Evolutionary conservation across 2,329 filamentous ascomycete species (phyloP).

Genomic region (Penicillium thymicola): DNA sequence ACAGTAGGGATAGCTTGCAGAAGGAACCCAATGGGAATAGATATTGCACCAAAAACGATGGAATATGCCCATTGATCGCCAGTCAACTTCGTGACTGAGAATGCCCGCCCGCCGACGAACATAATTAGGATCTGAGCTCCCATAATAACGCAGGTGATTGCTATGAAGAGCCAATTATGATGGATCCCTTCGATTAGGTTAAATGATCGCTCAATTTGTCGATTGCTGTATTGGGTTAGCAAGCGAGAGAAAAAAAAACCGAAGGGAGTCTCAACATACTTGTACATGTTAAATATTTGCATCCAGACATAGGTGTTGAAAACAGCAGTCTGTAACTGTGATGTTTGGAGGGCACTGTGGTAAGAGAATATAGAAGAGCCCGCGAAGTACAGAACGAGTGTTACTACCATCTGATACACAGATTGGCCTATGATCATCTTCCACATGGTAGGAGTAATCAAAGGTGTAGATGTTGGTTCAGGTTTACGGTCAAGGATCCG

Average conservation of each 20-base stretch:
- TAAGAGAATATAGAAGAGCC: conserved; percentile 56
- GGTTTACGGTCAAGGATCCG: conserved; percentile 53
- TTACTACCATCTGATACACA: conserved; percentile 38
- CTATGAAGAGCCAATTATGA: conserved; percentile 57
- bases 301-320: conserved; percentile 72
- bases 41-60: conserved; percentile 49
- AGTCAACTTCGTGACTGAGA: conserved; percentile 50
- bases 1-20: conserved; percentile 1
- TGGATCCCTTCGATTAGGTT: conserved; percentile 60
- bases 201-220: conserved; percentile 61
- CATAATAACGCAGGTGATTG: conserved; percentile 57
- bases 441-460: conserved; percentile 45
- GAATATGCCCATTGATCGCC: conserved; percentile 56
- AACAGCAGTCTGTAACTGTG: conserved; percentile 57
- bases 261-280: conserved; percentile 31
- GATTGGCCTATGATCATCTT: conserved; percentile 43
- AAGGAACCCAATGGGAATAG: conserved; percentile 46
- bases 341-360: conserved; percentile 36
- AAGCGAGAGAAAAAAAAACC: too few relatives aligned
- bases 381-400: conserved; percentile 52
- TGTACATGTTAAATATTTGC: conserved; percentile 69
- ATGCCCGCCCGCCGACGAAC: conserved; percentile 56
- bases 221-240: conserved; percentile 39
- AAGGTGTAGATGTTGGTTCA: conserved; percentile 38
- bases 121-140: conserved; percentile 57